Percentiles rank a stretch among this genome's conserved stretches.
These are phyloP conservation scores for Lichtheimia ramosa DNA, from an alignment of 371 early-diverging fungal genomes.

Conservation along the genomic window DNA sequence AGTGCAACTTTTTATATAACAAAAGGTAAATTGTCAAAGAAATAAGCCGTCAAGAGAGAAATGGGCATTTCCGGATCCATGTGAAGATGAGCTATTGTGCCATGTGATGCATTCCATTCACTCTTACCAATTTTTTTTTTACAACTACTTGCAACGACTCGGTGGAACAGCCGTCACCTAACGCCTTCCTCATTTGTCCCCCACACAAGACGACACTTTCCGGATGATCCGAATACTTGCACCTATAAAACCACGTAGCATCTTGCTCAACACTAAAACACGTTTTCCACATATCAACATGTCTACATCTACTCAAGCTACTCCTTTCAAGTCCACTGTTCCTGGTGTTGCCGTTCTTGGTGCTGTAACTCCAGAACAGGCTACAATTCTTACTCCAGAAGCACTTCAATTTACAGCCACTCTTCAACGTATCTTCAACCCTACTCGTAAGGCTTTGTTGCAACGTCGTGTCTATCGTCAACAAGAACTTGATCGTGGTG, in stretches of 20 bases:
- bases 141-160: neutral
- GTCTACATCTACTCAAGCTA: constrained; percentile 19
- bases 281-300: constrained; percentile 11
- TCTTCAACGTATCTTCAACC: constrained; percentile 87
- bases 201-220: neutral
- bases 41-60: neutral
- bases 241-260: neutral
- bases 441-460: constrained; percentile 79
- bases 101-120: neutral
- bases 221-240: neutral
- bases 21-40: neutral
- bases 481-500: constrained; percentile 76
- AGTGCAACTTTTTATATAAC: neutral
- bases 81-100: neutral
- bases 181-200: constrained; percentile 1
- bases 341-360: constrained; percentile 70
- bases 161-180: constrained; percentile 4
- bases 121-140: neutral
- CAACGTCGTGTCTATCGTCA: constrained; percentile 75
- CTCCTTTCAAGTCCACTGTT: constrained; percentile 33
- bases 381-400: constrained; percentile 75
- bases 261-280: constrained; percentile 2
- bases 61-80: no score
- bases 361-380: constrained; percentile 57
- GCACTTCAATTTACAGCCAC: constrained; percentile 82